phyloP scores from a whole-genome alignment of 176 grass and related monocot genomes.

The Chloris gayana region DNA sequence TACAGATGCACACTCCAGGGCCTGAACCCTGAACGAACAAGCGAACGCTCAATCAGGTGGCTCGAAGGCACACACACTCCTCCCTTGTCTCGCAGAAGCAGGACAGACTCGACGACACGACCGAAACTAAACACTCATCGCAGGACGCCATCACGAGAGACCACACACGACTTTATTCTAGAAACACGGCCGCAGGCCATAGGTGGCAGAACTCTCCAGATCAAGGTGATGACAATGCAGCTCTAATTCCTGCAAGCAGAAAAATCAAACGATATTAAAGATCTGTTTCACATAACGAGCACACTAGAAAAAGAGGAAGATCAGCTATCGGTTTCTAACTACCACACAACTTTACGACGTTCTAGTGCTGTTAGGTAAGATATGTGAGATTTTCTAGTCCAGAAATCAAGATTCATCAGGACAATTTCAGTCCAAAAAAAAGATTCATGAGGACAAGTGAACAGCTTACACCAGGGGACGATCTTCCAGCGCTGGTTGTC shows the following conservation, averaged over 20 bases:
- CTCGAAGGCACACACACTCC: neutral
- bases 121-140: conserved; percentile 25
- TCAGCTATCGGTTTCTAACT: conserved; percentile 1
- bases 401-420: neutral
- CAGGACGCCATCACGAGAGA: conserved; percentile 23
- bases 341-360: conserved; percentile 2
- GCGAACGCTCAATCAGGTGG: conserved; percentile 18
- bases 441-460: neutral
- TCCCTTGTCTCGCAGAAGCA: conserved; percentile 1
- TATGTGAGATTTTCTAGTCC: neutral
- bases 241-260: conserved; percentile 43
- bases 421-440: neutral
- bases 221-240: conserved; percentile 40
- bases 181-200: conserved; percentile 28
- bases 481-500: conserved; percentile 99
- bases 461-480: conserved; percentile 65
- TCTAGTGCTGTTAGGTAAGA: conserved; percentile 12
- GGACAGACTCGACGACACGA: conserved; percentile 13
- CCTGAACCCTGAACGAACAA: conserved; percentile 13
- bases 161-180: conserved; percentile 48
- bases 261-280: neutral
- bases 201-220: conserved; percentile 25
- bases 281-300: neutral
- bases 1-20: neutral
- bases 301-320: neutral